Evolutionary conservation across 1,139 yeast genomes (phyloP).

Genomic region (Scheffersomyces lignicola): DNA sequence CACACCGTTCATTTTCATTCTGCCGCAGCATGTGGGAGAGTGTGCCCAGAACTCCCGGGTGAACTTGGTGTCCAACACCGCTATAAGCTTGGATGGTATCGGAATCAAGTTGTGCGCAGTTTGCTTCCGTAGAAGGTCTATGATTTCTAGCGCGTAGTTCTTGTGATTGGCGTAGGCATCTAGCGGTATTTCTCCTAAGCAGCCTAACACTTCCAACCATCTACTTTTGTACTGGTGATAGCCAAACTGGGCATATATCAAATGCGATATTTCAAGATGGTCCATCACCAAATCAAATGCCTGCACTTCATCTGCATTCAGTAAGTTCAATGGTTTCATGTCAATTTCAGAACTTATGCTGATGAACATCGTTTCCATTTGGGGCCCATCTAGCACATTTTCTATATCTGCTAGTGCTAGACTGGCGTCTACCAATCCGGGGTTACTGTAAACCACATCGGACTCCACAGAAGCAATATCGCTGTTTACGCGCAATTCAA

Average conservation of each 20-base stretch:
- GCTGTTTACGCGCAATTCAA: background rate
- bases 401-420: background rate
- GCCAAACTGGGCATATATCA: background rate
- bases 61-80: background rate
- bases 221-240: background rate
- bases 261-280: background rate
- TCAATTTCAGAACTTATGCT: too few species aligned
- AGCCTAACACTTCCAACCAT: background rate
- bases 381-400: too few species aligned
- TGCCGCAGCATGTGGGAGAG: constrained; percentile 17
- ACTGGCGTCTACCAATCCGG: background rate
- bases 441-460: background rate
- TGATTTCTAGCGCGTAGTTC: background rate
- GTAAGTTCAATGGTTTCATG: too few species aligned
- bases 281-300: background rate
- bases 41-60: constrained; percentile 9
- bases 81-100: background rate
- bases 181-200: background rate
- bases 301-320: background rate
- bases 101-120: background rate
- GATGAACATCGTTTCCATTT: too few species aligned
- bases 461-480: background rate
- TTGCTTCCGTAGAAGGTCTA: background rate
- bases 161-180: background rate
- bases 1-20: constrained; percentile 21